phyloP scores from a whole-genome alignment of 495 filamentous ascomycete genomes.

The Lophium mytilinum region DNA sequence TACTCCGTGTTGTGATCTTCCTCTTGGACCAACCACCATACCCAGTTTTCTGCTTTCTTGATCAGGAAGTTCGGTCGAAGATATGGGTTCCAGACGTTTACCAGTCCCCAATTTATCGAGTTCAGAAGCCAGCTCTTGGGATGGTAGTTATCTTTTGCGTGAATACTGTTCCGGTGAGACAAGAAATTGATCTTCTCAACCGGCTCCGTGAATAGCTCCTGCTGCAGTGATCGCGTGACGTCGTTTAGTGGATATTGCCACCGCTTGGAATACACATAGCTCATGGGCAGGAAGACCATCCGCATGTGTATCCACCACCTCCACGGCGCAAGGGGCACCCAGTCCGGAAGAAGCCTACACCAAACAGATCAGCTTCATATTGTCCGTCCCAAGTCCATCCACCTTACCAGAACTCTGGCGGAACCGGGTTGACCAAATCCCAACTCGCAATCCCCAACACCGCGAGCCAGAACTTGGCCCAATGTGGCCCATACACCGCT shows the following conservation, averaged over 20 bases:
- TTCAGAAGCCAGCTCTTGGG: conserved; percentile 82
- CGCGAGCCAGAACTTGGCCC: conserved; percentile 89
- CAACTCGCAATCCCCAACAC: conserved; percentile 76
- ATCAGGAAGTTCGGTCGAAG: conserved; percentile 51
- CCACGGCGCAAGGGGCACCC: conserved; percentile 92
- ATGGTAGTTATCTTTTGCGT: conserved; percentile 77
- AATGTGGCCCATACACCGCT: conserved; percentile 77
- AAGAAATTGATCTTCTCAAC: conserved; percentile 72
- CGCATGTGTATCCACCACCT: conserved; percentile 98
- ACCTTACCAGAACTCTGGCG: conserved; percentile 76
- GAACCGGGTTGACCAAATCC: conserved; percentile 90
- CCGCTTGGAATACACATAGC: conserved; percentile 73
- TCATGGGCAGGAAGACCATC: conserved; percentile 86
- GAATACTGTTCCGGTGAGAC: conserved; percentile 73
- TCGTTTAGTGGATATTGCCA: conserved; percentile 66
- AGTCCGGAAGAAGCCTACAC: conserved; percentile 74
- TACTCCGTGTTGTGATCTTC: conserved; percentile 91
- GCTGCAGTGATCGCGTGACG: conserved; percentile 59
- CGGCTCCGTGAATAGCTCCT: conserved; percentile 78
- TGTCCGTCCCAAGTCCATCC: neutral
- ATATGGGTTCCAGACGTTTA: conserved; percentile 69
- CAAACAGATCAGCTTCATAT: neutral
- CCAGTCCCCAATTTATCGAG: conserved; percentile 62
- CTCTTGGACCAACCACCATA: conserved; percentile 67
- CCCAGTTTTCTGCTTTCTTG: conserved; percentile 65